Base-by-base conservation (phyloP, 129 eudicot species). In the Helichrysum umbraculigerum region DNA sequence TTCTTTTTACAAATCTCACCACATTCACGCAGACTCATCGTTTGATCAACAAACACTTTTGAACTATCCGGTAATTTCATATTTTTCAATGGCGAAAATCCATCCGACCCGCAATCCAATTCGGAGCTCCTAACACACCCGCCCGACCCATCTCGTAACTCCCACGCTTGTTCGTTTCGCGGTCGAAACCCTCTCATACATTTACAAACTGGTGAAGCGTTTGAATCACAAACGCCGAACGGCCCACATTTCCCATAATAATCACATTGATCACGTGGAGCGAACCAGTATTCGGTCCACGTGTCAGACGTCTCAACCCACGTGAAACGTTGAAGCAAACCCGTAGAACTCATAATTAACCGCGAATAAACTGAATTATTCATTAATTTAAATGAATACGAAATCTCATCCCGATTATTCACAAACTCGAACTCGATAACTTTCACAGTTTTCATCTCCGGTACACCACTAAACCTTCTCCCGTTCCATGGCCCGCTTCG, bases 401-500 rank as follows among this genome's bases (percentile, higher is more conserved):
- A 67, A 0, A 87, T 82, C 70, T 84, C 93, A 2, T 85, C 67
- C 10, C 42, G 32, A 19, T 82, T 51, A 47, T 41, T 51, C 1
- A 4, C 4, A 57, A 87, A 87, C 0, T 34, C 30, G 21, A 84
- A 88, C 4, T 74, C 70, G 14, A 88, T 62, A 8, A 52, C 32
- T 20, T 71, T 60, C 17, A 50, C 73, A 0, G 79, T 17, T 9
- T 84, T 81, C 91, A 89, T 89, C 63, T 85, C 91, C 2, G 96
- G 96, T 1, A 86, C 87, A 2, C 96, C 98, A 37, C 98, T 92
- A 39, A 87, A 87, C 67, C 90, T 32, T 22, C 52, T 50, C 6
- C 96, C 93, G 19, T 87, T 87, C 88, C 86, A 87, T 6, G 96
- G 91, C 17, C 97, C 96, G 32, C 89, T 86, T 33, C 93, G 74